A percentile compares a stretch with the other conserved stretches of the same genome.
These are phyloP conservation scores for Ormosia emarginata DNA, from an alignment of 306 rosid genomes.

Conservation along the genomic window DNA sequence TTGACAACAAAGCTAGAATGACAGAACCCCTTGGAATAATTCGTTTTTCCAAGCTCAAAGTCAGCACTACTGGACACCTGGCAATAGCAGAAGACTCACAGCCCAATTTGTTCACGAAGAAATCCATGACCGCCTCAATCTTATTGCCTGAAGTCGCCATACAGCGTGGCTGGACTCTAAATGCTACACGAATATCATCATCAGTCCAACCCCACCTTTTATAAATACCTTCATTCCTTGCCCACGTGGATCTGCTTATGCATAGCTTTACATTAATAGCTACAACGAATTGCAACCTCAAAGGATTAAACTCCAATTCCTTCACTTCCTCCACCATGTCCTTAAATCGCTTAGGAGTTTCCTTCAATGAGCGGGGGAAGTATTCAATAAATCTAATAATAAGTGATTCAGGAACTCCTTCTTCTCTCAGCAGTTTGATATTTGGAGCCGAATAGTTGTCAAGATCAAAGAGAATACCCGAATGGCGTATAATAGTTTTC, in stretches of 20 bases:
- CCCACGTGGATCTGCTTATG: conserved; percentile 27
- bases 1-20: conserved; percentile 17
- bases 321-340: conserved; percentile 11
- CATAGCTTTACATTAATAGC: neutral
- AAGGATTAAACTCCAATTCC: conserved; percentile 28
- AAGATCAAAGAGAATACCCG: neutral
- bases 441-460: neutral
- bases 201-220: conserved; percentile 37
- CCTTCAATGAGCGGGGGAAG: conserved; percentile 9
- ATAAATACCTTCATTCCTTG: conserved; percentile 20
- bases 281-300: neutral
- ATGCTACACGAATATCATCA: conserved; percentile 12
- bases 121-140: conserved; percentile 25
- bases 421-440: neutral
- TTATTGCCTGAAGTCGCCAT: conserved; percentile 24
- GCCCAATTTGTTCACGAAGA: conserved; percentile 26
- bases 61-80: neutral
- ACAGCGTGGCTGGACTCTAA: conserved; percentile 18
- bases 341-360: neutral
- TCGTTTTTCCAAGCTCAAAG: conserved; percentile 1
- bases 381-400: neutral
- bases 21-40: conserved; percentile 35
- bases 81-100: neutral
- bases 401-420: conserved; percentile 7
- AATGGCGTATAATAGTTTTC: neutral